Percentiles rank a stretch among this genome's conserved stretches.
Conservation (phyloP, 2,329 filamentous ascomycete species). For the Colletotrichum australisinense region DNA sequence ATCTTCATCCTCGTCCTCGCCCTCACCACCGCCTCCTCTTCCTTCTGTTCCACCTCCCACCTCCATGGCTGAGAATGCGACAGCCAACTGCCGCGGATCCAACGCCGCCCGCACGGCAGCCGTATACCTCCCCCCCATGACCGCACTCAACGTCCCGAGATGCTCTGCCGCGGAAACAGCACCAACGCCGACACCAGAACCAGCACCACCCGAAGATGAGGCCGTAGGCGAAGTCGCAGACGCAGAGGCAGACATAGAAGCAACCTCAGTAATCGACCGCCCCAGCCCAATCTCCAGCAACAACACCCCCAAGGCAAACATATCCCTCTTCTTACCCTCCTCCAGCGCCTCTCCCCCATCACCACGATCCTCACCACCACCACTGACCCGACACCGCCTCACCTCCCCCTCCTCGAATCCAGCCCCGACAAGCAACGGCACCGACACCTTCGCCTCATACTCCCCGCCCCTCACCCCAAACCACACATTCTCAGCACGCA, state of each 20-base stretch:
- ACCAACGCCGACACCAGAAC: not conserved
- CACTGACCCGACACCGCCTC: not conserved
- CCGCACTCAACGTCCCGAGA: not conserved
- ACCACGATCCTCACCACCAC: not conserved
- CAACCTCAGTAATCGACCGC: not conserved
- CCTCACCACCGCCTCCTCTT: too few relatives aligned
- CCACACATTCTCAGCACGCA: not conserved
- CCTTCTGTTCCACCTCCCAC: not conserved
- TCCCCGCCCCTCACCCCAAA: not conserved
- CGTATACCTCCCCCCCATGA: not conserved
- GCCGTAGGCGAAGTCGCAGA: too few relatives aligned
- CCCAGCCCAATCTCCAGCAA: not conserved
- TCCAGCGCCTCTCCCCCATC: not conserved
- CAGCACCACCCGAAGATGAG: not conserved
- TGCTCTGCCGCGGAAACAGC: not conserved
- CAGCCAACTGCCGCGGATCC: not conserved
- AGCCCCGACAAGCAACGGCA: slow-evolving; percentile 1
- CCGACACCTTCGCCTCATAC: not conserved
- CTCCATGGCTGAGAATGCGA: not conserved
- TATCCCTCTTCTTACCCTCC: not conserved
- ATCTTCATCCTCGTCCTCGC: not conserved
- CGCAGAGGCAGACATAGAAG: not conserved
- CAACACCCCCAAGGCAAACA: not conserved
- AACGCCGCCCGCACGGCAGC: not conserved
- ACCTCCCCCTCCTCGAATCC: not conserved